Evolutionary conservation across 345 rosid genomes (phyloP).

Genomic region (Moricandia arvensis): DNA sequence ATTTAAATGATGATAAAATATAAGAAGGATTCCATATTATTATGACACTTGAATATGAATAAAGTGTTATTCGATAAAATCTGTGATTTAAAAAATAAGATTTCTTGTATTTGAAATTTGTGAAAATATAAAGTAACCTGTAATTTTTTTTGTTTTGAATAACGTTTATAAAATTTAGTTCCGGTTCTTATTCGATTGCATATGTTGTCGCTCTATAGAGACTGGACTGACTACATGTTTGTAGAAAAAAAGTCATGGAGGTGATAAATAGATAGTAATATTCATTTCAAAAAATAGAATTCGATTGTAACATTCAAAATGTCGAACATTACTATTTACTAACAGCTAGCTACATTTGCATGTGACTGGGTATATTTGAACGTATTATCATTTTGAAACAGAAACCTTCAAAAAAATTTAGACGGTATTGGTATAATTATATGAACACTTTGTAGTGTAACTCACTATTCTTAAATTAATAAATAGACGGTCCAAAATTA

Average conservation of each 20-base stretch:
- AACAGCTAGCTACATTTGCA: not conserved
- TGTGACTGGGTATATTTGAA: not conserved
- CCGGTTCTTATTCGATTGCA: not conserved
- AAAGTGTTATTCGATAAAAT: not conserved
- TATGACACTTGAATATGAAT: not conserved
- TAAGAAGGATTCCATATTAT: not conserved
- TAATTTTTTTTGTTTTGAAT: not conserved
- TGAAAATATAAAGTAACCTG: not conserved
- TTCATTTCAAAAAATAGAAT: not conserved
- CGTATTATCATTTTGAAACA: not conserved
- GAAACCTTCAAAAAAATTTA: not conserved
- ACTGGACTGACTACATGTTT: not conserved
- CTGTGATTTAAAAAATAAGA: not conserved
- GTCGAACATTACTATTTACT: not conserved
- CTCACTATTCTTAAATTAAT: slow-evolving; percentile 19
- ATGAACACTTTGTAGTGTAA: slow-evolving; percentile 14
- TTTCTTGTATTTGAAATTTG: too few species aligned
- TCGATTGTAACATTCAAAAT: not conserved
- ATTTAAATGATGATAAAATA: not conserved
- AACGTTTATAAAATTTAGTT: not conserved
- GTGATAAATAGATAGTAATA: not conserved
- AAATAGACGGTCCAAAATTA: slow-evolving; percentile 37
- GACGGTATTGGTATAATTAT: not conserved
- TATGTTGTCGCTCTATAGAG: not conserved
- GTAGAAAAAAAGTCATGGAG: not conserved